A percentile compares a stretch with the other conserved stretches of the same genome.
Conservation (phyloP, 768 basidiomycete species). For the Lactarius deliciosus region DNA sequence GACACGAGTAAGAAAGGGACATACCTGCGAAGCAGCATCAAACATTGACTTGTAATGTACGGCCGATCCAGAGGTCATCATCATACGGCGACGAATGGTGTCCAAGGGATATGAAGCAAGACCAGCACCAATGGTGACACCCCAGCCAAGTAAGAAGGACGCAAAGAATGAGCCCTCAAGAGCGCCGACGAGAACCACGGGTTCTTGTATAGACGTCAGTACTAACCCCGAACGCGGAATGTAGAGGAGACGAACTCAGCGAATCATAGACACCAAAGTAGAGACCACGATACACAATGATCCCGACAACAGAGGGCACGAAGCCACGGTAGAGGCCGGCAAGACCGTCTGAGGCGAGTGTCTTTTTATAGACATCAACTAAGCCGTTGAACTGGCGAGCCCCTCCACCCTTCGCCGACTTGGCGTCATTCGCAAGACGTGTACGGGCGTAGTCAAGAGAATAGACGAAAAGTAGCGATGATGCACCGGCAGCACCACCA, state of each 20-base stretch:
- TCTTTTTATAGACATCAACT: conserved; percentile 96
- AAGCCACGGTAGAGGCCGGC: conserved; percentile 99
- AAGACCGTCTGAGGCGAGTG: conserved; percentile 94
- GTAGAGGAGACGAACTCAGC: conserved; percentile 59
- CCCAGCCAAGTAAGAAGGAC: conserved; percentile 97
- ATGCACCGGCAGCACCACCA: conserved; percentile 99
- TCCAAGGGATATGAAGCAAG: conserved; percentile 96
- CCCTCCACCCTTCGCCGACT: conserved; percentile 90
- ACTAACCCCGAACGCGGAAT: neutral
- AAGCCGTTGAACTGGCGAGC: conserved; percentile 98
- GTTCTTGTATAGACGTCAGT: conserved; percentile 55
- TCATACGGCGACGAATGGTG: conserved; percentile 99
- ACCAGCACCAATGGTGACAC: conserved; percentile 99
- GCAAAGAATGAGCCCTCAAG: conserved; percentile 96
- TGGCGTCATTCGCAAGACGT: conserved; percentile 96
- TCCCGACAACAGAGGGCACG: conserved; percentile 98
- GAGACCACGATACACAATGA: conserved; percentile 99
- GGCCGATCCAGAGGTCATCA: conserved; percentile 98
- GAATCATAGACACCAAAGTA: conserved; percentile 98
- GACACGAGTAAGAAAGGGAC: neutral
- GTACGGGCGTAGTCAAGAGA: conserved; percentile 99
- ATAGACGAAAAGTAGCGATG: conserved; percentile 98
- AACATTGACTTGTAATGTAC: conserved; percentile 99
- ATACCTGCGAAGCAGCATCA: conserved; percentile 80
- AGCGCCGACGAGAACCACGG: conserved; percentile 93